Evolutionary conservation across 2,329 filamentous ascomycete species (phyloP), one percentile per base, ranked within the genome.

Genomic region (Uncinocarpus reesii): DNA sequence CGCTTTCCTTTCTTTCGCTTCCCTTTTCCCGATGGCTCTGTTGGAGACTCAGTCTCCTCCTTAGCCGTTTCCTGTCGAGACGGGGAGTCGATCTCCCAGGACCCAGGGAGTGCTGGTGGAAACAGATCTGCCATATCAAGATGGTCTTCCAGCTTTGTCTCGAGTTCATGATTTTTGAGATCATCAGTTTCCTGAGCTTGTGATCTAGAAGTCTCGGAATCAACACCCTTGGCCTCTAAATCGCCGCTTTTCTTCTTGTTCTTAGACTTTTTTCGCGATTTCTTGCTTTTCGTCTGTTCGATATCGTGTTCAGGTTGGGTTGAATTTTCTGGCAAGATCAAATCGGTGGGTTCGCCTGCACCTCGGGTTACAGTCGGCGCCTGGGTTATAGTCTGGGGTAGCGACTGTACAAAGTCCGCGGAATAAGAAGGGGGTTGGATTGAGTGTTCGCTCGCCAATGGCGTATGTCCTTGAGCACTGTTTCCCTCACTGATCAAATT

Each of bases 241-340:
- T 42, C 42, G 4, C 28, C 32, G 13, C 42, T 28, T 7, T 53
- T 56, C 43, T 53, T 51, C 15, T 52, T 53, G 3, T 47, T 45
- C 24, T 51, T 52, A 10, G 53, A 50, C 42, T 55, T 56, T n/a
- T 49, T 47, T 43, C 50, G 50, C 23, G 46, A 48, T 28, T 53
- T 53, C 35, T 47, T 48, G 20, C 18, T 29, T 20, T 29, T 44
- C 16, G 18, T 24, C 13, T 29, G 23, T 21, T 53, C 45, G 18
- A 28, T 8, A 21, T 50, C 44, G 11, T 24, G 37, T 20, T 52
- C 37, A 26, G 46, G 36, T n/a, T 49, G 38, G 11, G 4, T 16
- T 20, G n/a, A 20, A 13, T 21, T 18, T 4, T 15, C 20, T 15
- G 11, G 10, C 11, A 26, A 10, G 5, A 15, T 28, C 15, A 4